Base-by-base conservation (phyloP, 768 basidiomycete species). In the Lactarius sp. region DNA sequence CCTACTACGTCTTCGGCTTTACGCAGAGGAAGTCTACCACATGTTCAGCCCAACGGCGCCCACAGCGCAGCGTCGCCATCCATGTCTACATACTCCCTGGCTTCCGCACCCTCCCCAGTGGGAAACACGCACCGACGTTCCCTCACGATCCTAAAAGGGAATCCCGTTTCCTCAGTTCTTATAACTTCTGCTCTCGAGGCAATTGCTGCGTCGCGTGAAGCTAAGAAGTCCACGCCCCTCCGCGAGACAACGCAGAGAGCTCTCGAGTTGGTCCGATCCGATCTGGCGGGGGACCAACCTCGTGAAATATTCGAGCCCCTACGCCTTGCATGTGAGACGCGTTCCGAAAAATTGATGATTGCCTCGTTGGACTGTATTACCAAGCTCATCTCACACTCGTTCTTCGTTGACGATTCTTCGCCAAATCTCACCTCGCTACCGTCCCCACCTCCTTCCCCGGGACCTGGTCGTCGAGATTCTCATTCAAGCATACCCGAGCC, bases 311-410 rank as follows among this genome's bases (percentile, higher is more conserved):
- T 99, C 71, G 93, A 97, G 70, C 95, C 97, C n/a, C 81, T 99
- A 59, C 85, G 92, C 54, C 79, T 98, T 57, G 97, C 97, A 9
- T 98, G 97, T 77, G 96, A 98, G 78, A 98, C 95, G 4, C 83
- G 87, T 56, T 90, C 82, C 66, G 94, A 98, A 73, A 93, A 93
- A 69, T 83, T 98, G 39, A 92, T 94, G 88, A 92, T 97, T 72
- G 92, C 94, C 18, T 96, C 95, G 69, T 78, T 99, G 73, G 97
- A 99, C 75, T 95, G 97, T 71, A 94, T 98, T 64, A 92, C 94
- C 60, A 99, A 99, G 75, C 84, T 99, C 68, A 92, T 98, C 66
- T 95, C 94, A 7, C 93, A 98, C 75, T 94, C 93, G 31, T 98
- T 98, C 83, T 98, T 98, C 71, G 83, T 85, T 49, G 95, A 97